Base-by-base conservation (phyloP, 2,329 filamentous ascomycete genomes). In the Leptosphaerulina australis region DNA sequence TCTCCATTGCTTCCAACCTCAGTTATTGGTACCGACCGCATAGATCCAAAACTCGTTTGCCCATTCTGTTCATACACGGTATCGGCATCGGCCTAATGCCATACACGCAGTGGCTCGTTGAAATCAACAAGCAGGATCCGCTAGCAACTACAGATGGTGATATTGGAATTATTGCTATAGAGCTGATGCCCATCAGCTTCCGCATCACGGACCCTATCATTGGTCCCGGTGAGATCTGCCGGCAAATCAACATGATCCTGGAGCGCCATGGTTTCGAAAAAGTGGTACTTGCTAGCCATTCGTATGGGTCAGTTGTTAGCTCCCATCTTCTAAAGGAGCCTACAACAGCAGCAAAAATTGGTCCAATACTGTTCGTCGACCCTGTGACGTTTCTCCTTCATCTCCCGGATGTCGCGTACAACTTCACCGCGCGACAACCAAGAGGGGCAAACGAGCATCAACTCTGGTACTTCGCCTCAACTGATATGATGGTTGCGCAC, bases 21-120 rank as follows among this genome's bases (percentile, higher is more conserved):
- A 79, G 80, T 53, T 90, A 90, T 74, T 90, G 85, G 83, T 77
- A 86, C 60, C 80, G 81, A 2, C 83, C 83, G 4, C 86, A 89
- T 63, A 83, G 78, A 0, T 84, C 83, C 1, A 78, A 77, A 41
- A 81, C 76, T 1, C 76, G 77, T 31, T 71, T 81, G 0, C 87
- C 87, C 0, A 70, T 90, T 6, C 70, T 90, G 3, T 89, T 88
- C 70, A 77, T 89, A 37, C 87, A 90, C 59, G 87, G 87, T 12
- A 88, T 89, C 38, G 86, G 87, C 31, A 78, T 90, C 49, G 87
- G 87, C 0, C 77, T 90, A 2, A 81, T 82, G 64, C 81, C 85
- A 0, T 88, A 89, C 59, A 73, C 79, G 10, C 67, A 72, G 12
- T 87, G 87, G 61, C 72, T 90, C 1, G 66, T 71, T 25, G 77